These are phyloP conservation scores for Candida dendrica DNA, from an alignment of 805 yeast species.

Conservation along the genomic window DNA sequence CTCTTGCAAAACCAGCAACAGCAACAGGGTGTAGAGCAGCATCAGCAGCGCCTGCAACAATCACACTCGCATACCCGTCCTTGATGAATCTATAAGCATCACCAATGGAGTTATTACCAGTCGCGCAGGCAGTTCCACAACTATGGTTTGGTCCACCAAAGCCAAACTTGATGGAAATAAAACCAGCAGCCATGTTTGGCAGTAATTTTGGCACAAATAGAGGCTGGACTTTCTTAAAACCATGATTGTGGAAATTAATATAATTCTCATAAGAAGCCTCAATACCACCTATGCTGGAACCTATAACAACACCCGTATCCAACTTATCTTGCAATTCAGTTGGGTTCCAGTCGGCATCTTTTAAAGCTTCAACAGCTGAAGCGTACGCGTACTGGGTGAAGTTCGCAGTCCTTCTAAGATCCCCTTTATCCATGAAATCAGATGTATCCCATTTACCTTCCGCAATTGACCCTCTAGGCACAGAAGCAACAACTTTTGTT, in stretches of 20 bases:
- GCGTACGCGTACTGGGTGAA: slow-evolving; percentile 75
- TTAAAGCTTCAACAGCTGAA: slow-evolving; percentile 72
- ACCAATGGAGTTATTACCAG: slow-evolving; percentile 90
- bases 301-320: slow-evolving; percentile 72
- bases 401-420: slow-evolving; percentile 51
- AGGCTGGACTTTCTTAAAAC: slow-evolving; percentile 74
- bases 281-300: slow-evolving; percentile 89
- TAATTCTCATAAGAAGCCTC: slow-evolving; percentile 64
- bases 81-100: slow-evolving; percentile 81
- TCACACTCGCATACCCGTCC: slow-evolving; percentile 75
- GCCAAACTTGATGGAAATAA: slow-evolving; percentile 71
- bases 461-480: slow-evolving; percentile 42
- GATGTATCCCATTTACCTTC: slow-evolving; percentile 46
- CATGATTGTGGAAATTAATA: slow-evolving; percentile 37
- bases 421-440: slow-evolving; percentile 38
- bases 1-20: slow-evolving; percentile 85
- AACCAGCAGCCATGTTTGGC: slow-evolving; percentile 92
- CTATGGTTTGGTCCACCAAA: slow-evolving; percentile 83
- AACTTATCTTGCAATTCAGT: slow-evolving; percentile 24
- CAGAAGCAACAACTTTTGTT: slow-evolving; percentile 65
- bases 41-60: slow-evolving; percentile 94
- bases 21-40: slow-evolving; percentile 81
- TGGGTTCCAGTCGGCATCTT: slow-evolving; percentile 54
- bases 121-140: slow-evolving; percentile 93
- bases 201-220: slow-evolving; percentile 77